phyloP scores from a whole-genome alignment of 108 stramenopile genomes.

The Hondaea fermentalgiana region DNA sequence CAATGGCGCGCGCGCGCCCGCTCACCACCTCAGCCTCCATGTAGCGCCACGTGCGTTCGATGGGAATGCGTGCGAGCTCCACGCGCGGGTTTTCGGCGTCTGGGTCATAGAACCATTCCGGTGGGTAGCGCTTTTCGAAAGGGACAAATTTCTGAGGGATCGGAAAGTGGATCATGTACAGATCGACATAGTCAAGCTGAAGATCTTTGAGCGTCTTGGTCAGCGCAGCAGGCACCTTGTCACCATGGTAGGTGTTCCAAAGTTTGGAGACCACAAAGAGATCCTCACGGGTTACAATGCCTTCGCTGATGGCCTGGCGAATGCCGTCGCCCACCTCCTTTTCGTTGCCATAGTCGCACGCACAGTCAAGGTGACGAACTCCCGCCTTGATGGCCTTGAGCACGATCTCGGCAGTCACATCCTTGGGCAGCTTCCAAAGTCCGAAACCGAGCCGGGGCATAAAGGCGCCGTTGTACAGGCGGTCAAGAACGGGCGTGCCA shows the following conservation, averaged over 20 bases:
- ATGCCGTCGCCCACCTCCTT: slow-evolving; percentile 74
- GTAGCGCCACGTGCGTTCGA: slow-evolving; percentile 60
- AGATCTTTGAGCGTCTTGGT: slow-evolving; percentile 56
- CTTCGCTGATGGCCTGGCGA: slow-evolving; percentile 48
- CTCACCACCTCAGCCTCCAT: slow-evolving; percentile 67
- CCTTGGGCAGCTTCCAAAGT: slow-evolving; percentile 19
- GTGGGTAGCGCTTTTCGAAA: slow-evolving; percentile 74
- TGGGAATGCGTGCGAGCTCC: slow-evolving; percentile 23
- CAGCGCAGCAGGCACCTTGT: slow-evolving; percentile 69
- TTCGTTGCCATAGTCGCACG: slow-evolving; percentile 92
- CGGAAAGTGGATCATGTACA: slow-evolving; percentile 77
- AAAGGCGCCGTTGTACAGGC: not conserved
- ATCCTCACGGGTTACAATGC: slow-evolving; percentile 55
- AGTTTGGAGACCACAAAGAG: slow-evolving; percentile 79
- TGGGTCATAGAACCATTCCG: slow-evolving; percentile 77
- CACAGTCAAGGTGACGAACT: slow-evolving; percentile 79
- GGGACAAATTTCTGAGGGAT: slow-evolving; percentile 72
- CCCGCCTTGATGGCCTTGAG: slow-evolving; percentile 62
- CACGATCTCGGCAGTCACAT: not conserved
- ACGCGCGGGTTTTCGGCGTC: slow-evolving; percentile 49
- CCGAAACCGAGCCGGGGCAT: slow-evolving; percentile 19
- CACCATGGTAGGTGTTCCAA: slow-evolving; percentile 88
- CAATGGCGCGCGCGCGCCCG: slow-evolving; percentile 63
- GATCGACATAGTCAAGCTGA: slow-evolving; percentile 71
- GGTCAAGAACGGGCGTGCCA: not conserved